Evolutionary conservation across 192 early-diverging fungal species (phyloP).

Genomic region (Lobosporangium transversale): DNA sequence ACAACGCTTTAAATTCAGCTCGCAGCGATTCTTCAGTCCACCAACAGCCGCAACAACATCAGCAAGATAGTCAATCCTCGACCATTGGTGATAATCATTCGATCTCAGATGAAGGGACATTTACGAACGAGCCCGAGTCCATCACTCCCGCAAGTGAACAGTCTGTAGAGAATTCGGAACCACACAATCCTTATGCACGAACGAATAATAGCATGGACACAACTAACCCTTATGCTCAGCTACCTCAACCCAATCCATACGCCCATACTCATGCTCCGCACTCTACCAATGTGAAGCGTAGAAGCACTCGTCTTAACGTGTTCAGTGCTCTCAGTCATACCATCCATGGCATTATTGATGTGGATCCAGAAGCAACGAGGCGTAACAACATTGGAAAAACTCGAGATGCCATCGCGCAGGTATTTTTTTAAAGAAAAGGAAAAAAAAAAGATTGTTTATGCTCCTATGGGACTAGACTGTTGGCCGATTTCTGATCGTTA

Average conservation of each 20-base stretch:
- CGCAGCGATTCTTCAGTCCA: background rate
- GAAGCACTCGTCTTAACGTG: conserved; percentile 59
- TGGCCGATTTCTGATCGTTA: too few relatives aligned
- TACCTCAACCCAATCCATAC: conserved; percentile 35
- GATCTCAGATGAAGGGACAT: conserved; percentile 35
- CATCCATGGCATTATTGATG: conserved; percentile 94
- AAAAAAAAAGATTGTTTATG: too few relatives aligned
- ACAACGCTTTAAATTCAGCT: background rate
- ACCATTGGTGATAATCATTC: conserved; percentile 7
- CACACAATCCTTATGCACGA: conserved; percentile 47
- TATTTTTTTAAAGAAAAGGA: too few relatives aligned
- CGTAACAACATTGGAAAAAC: conserved; percentile 90
- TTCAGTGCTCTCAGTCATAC: conserved; percentile 73
- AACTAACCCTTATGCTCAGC: conserved; percentile 28
- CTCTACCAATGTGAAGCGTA: conserved; percentile 24
- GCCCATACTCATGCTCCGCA: conserved; percentile 23
- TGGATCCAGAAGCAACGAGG: conserved; percentile 90
- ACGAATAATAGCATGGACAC: background rate
- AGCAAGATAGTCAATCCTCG: background rate
- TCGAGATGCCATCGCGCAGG: conserved; percentile 77
- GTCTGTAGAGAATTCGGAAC: background rate
- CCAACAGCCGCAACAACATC: background rate
- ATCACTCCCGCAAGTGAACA: conserved; percentile 5
- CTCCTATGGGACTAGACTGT: too few relatives aligned
- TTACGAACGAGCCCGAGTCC: conserved; percentile 34